Evolutionary conservation across 2,329 filamentous ascomycete genomes (phyloP).

Genomic region (Fusarium oligoseptatum): DNA sequence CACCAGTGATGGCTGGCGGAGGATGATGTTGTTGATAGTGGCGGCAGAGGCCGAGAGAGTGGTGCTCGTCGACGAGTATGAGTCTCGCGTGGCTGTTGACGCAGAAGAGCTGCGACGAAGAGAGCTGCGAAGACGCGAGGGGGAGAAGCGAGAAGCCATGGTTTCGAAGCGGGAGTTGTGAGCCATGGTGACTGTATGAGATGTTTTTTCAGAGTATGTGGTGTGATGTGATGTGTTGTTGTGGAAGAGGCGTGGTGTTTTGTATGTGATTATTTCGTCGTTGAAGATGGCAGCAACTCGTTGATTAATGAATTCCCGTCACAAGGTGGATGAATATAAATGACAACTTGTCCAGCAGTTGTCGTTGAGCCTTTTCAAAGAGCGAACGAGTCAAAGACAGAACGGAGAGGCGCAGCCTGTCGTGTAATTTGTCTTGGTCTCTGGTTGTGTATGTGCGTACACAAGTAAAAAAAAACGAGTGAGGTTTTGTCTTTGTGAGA

Average conservation of each 20-base stretch:
- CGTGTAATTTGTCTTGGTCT: slow-evolving; percentile 20
- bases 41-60: slow-evolving; percentile 60
- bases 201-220: slow-evolving; percentile 1
- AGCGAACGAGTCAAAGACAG: slow-evolving; percentile 22
- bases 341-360: slow-evolving; percentile 46
- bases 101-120: slow-evolving; percentile 66
- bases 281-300: background rate
- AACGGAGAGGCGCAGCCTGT: slow-evolving; percentile 44
- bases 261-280: background rate
- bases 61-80: slow-evolving; percentile 60
- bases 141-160: slow-evolving; percentile 65
- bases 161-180: slow-evolving; percentile 60
- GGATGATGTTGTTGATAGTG: slow-evolving; percentile 71
- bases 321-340: background rate
- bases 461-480: slow-evolving; percentile 24
- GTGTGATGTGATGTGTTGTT: background rate
- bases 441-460: slow-evolving; percentile 14
- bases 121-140: slow-evolving; percentile 63
- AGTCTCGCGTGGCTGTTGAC: slow-evolving; percentile 50
- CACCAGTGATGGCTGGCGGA: slow-evolving; percentile 69
- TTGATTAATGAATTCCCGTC: background rate
- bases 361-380: slow-evolving; percentile 21
- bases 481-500: slow-evolving; percentile 21
- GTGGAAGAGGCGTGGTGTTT: background rate
- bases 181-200: slow-evolving; percentile 28